phyloP scores from a whole-genome alignment of 2,329 filamentous ascomycete species.

The Epichloe gansuensis region DNA sequence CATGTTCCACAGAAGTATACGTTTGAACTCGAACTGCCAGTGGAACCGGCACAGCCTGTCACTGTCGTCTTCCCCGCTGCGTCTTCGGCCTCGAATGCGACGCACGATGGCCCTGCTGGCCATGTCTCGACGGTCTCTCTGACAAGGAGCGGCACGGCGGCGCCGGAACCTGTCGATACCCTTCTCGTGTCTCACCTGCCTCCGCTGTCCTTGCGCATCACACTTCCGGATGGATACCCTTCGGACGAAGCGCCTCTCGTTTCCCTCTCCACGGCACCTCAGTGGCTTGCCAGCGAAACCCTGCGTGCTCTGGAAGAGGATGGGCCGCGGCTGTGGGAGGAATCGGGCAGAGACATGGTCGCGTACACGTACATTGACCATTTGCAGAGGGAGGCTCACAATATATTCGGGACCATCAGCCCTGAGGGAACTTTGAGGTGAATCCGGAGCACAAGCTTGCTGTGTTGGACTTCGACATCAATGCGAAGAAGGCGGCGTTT shows the following conservation, averaged over 20 bases:
- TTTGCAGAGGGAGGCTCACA: constrained; percentile 44
- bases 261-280: constrained; percentile 38
- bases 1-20: constrained; percentile 28
- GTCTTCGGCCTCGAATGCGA: constrained; percentile 14
- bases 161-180: constrained; percentile 25
- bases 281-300: constrained; percentile 41
- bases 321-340: constrained; percentile 46
- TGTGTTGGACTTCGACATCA: constrained; percentile 67
- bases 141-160: constrained; percentile 3
- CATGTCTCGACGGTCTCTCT: not conserved
- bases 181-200: constrained; percentile 46
- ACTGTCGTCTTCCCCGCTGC: constrained; percentile 45
- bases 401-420: constrained; percentile 46
- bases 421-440: constrained; percentile 37
- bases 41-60: constrained; percentile 41
- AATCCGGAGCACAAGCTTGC: constrained; percentile 51
- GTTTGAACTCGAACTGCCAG: constrained; percentile 45
- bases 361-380: constrained; percentile 54
- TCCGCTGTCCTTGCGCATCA: constrained; percentile 39
- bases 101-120: not conserved
- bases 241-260: constrained; percentile 37
- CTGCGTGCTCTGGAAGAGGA: constrained; percentile 39
- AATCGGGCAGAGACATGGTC: constrained; percentile 45
- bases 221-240: constrained; percentile 48
- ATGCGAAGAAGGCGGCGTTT: constrained; percentile 62